Conservation (phyloP, 73 alveolate genomes). For the Tetrahymena thermophila region DNA sequence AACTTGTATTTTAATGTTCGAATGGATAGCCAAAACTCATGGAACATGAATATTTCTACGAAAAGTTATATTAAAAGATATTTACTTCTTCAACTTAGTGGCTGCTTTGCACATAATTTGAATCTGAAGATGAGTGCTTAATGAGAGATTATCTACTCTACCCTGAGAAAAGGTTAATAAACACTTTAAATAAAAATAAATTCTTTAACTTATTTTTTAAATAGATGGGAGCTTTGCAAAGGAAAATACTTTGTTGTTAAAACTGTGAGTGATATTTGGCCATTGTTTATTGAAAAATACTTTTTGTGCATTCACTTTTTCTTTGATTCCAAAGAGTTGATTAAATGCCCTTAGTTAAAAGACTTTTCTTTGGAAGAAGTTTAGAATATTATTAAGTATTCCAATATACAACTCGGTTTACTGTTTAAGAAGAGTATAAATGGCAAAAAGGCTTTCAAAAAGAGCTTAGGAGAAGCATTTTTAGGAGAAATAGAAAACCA, state of each 20-base stretch:
- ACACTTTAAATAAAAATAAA: neutral
- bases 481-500: constrained; percentile 1
- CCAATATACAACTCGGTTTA: constrained; percentile 51
- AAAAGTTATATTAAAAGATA: neutral
- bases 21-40: constrained; percentile 7
- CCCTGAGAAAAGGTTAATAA: constrained; percentile 16
- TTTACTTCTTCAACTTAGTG: constrained; percentile 3
- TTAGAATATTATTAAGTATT: constrained; percentile 5
- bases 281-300: constrained; percentile 36
- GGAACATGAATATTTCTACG: constrained; percentile 18
- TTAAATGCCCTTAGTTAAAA: constrained; percentile 16
- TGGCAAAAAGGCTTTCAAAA: constrained; percentile 48
- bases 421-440: constrained; percentile 44
- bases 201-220: neutral
- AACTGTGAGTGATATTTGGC: constrained; percentile 28
- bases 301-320: constrained; percentile 41
- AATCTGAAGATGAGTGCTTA: constrained; percentile 38
- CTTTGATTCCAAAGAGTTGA: constrained; percentile 20
- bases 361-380: constrained; percentile 6
- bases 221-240: neutral
- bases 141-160: constrained; percentile 50
- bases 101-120: constrained; percentile 32
- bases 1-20: constrained; percentile 32
- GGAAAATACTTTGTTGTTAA: constrained; percentile 19
- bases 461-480: constrained; percentile 41